Evolutionary conservation across 2,329 filamentous ascomycete genomes (phyloP), one percentile per base, ranked within the genome.

Genomic region (Alternaria sp.): DNA sequence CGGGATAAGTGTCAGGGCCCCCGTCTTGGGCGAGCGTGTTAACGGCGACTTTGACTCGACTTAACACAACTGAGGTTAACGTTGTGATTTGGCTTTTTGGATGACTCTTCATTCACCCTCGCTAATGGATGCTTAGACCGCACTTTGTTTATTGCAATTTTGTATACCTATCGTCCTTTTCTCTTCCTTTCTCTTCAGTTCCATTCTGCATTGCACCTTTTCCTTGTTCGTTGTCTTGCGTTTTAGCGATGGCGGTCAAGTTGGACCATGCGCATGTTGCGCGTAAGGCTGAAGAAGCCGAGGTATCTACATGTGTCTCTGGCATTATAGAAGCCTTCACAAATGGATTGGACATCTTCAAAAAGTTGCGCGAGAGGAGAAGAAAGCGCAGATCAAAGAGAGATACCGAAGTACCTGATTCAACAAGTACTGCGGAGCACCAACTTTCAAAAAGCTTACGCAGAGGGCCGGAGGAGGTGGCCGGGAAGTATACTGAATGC

Each of bases 261-360:
- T 48, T 65, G 41, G 64, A 70, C 43, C 59, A 61, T 44, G 63
- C 64, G 62, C 54, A 51, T 49, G 44, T 57, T 53, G 46, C 63
- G 58, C 62, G 56, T 49, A 63, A 64, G 60, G 60, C 67, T 61
- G 64, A 59, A 24, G 68, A 71, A 39, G 69, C 67, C 43, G 69
- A 75, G 56, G 75, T 77, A 51, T 66, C 72, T 12, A 72, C 58
- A 53, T 78, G 76, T 51, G 79, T 83, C 18, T 68, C 75, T 18
- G 77, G 78, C 34, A 79, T 83, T 55, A 77, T 83, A 34, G 76
- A 78, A 41, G 81, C 81, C 7, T 83, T 83, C 64, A 73, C 79
- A 38, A 79, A 78, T 64, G 80, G 81, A 26, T 70, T 82, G 32
- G 79, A 82, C 63, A 78, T 83, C 18, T 81, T 82, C 71, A 81